Base-by-base conservation (phyloP, 768 basidiomycete species). In the Suillus brevipes region DNA sequence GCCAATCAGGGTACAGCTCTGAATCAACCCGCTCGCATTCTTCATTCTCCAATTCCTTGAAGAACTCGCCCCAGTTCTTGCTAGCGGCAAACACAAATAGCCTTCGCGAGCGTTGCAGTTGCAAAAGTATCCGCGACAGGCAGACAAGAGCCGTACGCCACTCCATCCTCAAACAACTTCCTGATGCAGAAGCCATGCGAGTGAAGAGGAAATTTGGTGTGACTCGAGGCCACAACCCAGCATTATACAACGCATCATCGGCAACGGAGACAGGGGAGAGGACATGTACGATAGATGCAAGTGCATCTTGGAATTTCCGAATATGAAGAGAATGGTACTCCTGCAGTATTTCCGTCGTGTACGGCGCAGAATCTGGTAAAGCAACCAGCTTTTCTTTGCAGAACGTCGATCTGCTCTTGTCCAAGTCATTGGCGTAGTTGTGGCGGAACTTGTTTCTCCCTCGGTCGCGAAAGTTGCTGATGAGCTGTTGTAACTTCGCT, bases 171-270 rank as follows among this genome's bases (percentile, higher is more conserved):
- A 74, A 47, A 8, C 2, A 4, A 8, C 18, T 60, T 4, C 37
- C 45, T 12, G 68, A 66, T 14, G 64, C 52, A 34, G 68, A 69
- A 34, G 72, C 67, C 52, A 80, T 66, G 4, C 65, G 62, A n/a
- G 60, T 49, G 18, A 81, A 68, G 20, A 81, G 67, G 37, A 68
- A 63, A 59, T 68, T 73, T 6, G 65, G 55, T 12, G 75, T 73
- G 14, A 77, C 64, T 25, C 73, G 70, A 2, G 79, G 80, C 78
- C 78, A 79, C 61, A 75, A 64, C 8, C 70, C 68, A 23, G 72
- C 61, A n/a, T 62, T 42, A 14, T 59, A 36, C 6, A 62, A 20
- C n/a, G 66, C 40, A 4, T 34, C n/a, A 25, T 67, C 66, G n/a
- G 52, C 31, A 6, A 6, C 31, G 20, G 52, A 53, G 31, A 31